Base-by-base conservation (phyloP, 2,329 filamentous ascomycete genomes). In the Claviceps sp. region DNA sequence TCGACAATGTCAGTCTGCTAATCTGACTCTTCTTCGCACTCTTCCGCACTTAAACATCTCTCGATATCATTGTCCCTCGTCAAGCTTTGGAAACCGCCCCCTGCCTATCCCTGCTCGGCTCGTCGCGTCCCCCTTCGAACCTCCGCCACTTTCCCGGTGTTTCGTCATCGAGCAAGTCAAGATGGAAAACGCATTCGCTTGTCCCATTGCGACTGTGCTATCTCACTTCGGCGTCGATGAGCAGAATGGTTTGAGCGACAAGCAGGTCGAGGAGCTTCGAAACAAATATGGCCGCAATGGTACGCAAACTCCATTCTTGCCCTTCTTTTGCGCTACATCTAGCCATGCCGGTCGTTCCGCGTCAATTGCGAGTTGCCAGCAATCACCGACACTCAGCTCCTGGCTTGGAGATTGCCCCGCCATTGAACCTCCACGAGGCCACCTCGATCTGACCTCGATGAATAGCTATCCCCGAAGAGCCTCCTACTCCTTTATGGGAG, bases 401-500 rank as follows among this genome's bases (percentile, higher is more conserved):
- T 34, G 17, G 5, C 22, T 17, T 5, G 26, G 7, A 34, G 29
- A 38, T 11, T 8, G 23, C 45, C 40, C 37, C 52, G 29, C 37
- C 52, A 44, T 34, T 16, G n/a, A 20, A 4, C 26, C 14, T 34
- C 5, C 23, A 37, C 38, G 34, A 52, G 46, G 45, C 57, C 59
- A 44, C 55, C 48, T 16, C 20, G 22, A 40, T 17, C 39, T 50
- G 36, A 49, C 38, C 50, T 48, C 45, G 49, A 49, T 39, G 16
- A 29, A 44, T 57, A 81, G 78, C 76, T 47, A 82, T 82, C 55
- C 71, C 77, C 45, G 93, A 98, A 72, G 93, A 98, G 58, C 93
- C 93, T 50, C 89, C 93, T 3, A 98, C 93, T 36, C 93, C 93
- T 40, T 68, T 98, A 47, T 98, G 91, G 93, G 81, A 97, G 71